phyloP scores from a whole-genome alignment of 371 early-diverging fungal species.

The Syncephalastrum contaminatum region DNA sequence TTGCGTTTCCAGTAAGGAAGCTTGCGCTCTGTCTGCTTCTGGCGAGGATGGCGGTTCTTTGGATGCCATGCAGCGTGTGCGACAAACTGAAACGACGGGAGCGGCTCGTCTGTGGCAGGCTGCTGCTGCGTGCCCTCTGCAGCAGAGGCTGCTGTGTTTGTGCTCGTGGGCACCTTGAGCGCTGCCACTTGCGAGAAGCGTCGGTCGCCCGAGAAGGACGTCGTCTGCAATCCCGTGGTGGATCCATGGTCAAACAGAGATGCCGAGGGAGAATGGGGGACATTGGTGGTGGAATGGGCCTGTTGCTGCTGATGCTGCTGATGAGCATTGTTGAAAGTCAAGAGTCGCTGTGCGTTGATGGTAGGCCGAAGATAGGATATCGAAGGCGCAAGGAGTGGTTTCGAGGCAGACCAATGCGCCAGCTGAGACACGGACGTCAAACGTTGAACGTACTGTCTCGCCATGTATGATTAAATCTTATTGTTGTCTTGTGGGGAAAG shows the following conservation, averaged over 20 bases:
- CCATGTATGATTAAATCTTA: slow-evolving; percentile 5
- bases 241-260: no score
- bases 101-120: background rate
- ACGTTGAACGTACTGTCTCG: slow-evolving; percentile 23
- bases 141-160: slow-evolving; percentile 1
- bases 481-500: background rate
- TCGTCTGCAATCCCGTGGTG: no score
- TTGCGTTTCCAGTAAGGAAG: slow-evolving; percentile 49
- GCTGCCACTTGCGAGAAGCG: no score
- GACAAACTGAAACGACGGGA: slow-evolving; percentile 31
- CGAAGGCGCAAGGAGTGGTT: slow-evolving; percentile 15
- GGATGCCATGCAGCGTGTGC: slow-evolving; percentile 53
- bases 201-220: no score
- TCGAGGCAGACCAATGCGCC: slow-evolving; percentile 10
- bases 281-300: no score
- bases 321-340: slow-evolving; percentile 10
- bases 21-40: slow-evolving; percentile 20
- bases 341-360: slow-evolving; percentile 15
- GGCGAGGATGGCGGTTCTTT: slow-evolving; percentile 30
- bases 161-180: no score
- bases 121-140: slow-evolving; percentile 1
- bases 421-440: slow-evolving; percentile 21
- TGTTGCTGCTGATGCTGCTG: slow-evolving; percentile 15
- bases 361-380: slow-evolving; percentile 17
- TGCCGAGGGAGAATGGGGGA: no score